Percentiles rank a stretch among this genome's conserved stretches.
Conservation (phyloP, 495 filamentous ascomycete species). For the Elaphomyces granulatus region DNA sequence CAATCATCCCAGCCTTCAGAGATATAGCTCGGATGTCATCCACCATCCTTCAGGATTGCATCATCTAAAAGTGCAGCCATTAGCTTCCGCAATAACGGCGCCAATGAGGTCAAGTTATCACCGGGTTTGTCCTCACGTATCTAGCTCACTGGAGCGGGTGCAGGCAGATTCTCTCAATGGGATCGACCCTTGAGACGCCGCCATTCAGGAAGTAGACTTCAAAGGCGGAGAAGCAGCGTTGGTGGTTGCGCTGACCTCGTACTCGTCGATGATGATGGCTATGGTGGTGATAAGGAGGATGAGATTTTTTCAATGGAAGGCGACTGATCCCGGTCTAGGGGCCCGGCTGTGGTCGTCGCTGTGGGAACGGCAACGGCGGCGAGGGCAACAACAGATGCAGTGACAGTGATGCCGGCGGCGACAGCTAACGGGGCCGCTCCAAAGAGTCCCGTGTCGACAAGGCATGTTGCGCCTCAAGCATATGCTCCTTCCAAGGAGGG, state of each 20-base stretch:
- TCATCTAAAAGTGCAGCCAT: not conserved
- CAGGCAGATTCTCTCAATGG: constrained; percentile 20
- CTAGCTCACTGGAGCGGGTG: constrained; percentile 22
- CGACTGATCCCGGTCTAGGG: constrained; percentile 16
- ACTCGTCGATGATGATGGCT: constrained; percentile 76
- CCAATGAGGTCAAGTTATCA: constrained; percentile 22
- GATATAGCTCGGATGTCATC: constrained; percentile 26
- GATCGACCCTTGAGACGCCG: constrained; percentile 35
- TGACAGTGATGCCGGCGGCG: too few species aligned
- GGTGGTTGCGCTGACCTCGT: constrained; percentile 51
- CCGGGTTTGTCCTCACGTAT: constrained; percentile 26
- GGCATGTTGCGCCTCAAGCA: constrained; percentile 1
- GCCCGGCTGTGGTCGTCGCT: too few species aligned
- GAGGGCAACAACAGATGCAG: not conserved
- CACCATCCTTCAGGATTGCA: constrained; percentile 17
- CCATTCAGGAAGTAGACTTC: constrained; percentile 68
- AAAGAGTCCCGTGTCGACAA: not conserved
- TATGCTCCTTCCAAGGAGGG: constrained; percentile 3
- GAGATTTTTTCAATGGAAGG: constrained; percentile 63
- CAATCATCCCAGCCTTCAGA: constrained; percentile 42
- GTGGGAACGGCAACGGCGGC: not conserved
- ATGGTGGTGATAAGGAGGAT: constrained; percentile 64
- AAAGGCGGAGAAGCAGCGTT: constrained; percentile 49
- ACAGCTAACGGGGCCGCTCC: not conserved
- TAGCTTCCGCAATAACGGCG: too few species aligned